A percentile compares a stretch with the other conserved stretches of the same genome.
phyloP scores from a whole-genome alignment of 805 yeast genomes.

The Candida chauliodis region DNA sequence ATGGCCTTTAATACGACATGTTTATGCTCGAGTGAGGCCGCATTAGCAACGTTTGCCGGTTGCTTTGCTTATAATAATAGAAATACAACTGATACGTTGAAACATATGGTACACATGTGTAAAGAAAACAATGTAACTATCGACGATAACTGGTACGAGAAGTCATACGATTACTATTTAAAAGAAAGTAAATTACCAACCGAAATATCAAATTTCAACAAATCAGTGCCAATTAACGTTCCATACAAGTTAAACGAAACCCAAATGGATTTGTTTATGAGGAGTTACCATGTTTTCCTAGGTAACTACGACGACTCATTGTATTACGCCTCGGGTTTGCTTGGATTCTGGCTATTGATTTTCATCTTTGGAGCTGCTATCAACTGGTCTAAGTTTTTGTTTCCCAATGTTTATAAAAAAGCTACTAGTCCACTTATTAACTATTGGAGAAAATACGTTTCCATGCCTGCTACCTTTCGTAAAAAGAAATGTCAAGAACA shows the following conservation, averaged over 20 bases:
- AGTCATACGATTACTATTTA: constrained; percentile 14
- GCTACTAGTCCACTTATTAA: constrained; percentile 26
- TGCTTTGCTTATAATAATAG: constrained; percentile 24
- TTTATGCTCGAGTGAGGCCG: constrained; percentile 21
- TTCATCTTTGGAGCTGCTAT: constrained; percentile 37
- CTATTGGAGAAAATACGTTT: constrained; percentile 21
- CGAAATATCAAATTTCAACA: constrained; percentile 23
- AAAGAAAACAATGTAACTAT: constrained; percentile 18
- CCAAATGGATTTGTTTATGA: constrained; percentile 10
- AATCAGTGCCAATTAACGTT: constrained; percentile 15
- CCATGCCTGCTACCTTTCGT: constrained; percentile 32
- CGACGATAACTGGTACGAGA: constrained; percentile 15
- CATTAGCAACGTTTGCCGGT: constrained; percentile 29
- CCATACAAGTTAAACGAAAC: constrained; percentile 24
- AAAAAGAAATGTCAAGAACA: constrained; percentile 27
- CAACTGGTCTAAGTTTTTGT: constrained; percentile 40
- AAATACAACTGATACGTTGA: constrained; percentile 17
- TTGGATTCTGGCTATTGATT: constrained; percentile 49
- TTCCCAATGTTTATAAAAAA: constrained; percentile 31
- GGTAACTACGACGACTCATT: constrained; percentile 24
- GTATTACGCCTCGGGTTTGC: constrained; percentile 35
- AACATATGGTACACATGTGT: constrained; percentile 16
- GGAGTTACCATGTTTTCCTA: constrained; percentile 16
- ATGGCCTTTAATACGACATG: constrained; percentile 13
- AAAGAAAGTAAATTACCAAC: constrained; percentile 13